Evolutionary conservation across 768 basidiomycete genomes (phyloP), one percentile per base, ranked within the genome.

Genomic region (Multifurca ochricompacta): DNA sequence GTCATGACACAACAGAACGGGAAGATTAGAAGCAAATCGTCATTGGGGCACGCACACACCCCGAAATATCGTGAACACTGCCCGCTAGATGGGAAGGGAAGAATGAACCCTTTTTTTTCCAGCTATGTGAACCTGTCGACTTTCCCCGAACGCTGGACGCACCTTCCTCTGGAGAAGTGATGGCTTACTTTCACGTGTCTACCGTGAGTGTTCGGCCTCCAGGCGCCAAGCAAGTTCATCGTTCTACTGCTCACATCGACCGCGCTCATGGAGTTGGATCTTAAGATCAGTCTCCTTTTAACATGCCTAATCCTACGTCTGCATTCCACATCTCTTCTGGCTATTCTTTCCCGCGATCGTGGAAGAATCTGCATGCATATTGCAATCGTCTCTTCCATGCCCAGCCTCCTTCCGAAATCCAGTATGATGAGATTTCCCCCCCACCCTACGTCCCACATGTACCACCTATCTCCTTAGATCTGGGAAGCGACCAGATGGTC

Each of bases 341-440:
- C 83, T 82, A 80, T 79, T 80, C 68, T 85, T 84, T 70, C 80
- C 82, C 62, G n/a, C n/a, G n/a, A n/a, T n/a, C n/a, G n/a, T n/a
- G n/a, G n/a, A n/a, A n/a, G n/a, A n/a, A n/a, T n/a, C n/a, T n/a
- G n/a, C n/a, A n/a, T 77, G 78, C 44, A 84, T 57, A 78, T 82
- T 61, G 65, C 75, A 11, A 80, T 85, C 39, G 78, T 81, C 59
- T 85, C 82, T 66, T 84, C 83, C 32, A 73, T 84, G 54, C 85
- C 66, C 81, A 81, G 62, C 75, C 73, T 53, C 72, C 36, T 69
- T 85, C 53, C 73, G 56, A 31, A 40, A 73, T 47, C 70, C 73
- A 48, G 79, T 78, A 35, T 77, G 68, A 64, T 46, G 67, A n/a
- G n/a, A n/a, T n/a, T n/a, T 70, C 13, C 37, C 31, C 82, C 82